A percentile compares a stretch with the other conserved stretches of the same genome.
Conservation (phyloP, 768 basidiomycete genomes). For the Suillus lakei region DNA sequence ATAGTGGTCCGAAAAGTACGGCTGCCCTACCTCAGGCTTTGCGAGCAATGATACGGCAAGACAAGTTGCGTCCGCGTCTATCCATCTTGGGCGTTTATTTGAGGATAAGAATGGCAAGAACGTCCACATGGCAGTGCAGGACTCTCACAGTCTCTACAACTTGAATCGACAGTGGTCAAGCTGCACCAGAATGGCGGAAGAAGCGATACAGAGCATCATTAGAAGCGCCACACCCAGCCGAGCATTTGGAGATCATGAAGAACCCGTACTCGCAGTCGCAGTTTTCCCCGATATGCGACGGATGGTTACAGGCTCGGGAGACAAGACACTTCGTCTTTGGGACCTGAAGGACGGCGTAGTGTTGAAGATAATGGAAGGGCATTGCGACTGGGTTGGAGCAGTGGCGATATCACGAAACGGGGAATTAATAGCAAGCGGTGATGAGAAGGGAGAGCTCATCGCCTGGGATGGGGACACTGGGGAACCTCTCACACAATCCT, state of each 20-base stretch:
- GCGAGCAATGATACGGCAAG: too few species aligned
- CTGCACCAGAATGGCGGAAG: not conserved
- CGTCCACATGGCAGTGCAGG: not conserved
- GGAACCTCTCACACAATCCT: not conserved
- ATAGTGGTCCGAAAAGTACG: too few species aligned
- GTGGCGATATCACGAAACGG: not conserved
- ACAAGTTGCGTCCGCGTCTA: too few species aligned
- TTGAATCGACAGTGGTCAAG: not conserved
- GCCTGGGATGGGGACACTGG: not conserved
- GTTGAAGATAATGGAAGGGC: not conserved
- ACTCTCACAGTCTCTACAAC: not conserved
- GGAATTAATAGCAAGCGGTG: not conserved
- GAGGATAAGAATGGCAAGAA: too few species aligned
- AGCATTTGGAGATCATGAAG: not conserved
- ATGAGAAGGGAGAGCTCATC: not conserved
- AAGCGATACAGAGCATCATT: not conserved
- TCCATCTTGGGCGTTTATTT: too few species aligned
- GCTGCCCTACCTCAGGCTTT: too few species aligned
- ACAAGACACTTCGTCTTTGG: not conserved
- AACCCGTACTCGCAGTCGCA: not conserved
- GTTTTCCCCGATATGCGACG: slow-evolving; percentile 1
- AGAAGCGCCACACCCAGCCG: not conserved
- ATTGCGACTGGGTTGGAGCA: not conserved
- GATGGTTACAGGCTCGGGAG: not conserved
- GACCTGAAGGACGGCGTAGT: not conserved